Conservation (phyloP, 306 rosid species). For the Citrullus mucosospermus region DNA sequence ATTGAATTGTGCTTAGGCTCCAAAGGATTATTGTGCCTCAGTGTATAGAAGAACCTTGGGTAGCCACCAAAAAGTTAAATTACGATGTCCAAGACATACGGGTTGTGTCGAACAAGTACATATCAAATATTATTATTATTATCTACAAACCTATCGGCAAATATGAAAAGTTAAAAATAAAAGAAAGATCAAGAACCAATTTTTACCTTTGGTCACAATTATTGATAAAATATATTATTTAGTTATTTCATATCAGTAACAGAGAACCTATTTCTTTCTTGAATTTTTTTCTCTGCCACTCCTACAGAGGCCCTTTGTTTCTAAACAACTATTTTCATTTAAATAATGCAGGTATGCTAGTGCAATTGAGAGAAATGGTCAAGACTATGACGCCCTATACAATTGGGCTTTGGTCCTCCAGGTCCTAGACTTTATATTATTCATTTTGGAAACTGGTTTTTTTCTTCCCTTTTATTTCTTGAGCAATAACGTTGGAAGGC, state of each 20-base stretch:
- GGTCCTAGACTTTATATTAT: slow-evolving; percentile 33
- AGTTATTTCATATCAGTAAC: neutral
- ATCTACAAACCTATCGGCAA: neutral
- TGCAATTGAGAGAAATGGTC: slow-evolving; percentile 84
- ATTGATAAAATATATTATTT: neutral
- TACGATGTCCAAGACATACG: neutral
- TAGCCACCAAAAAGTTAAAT: neutral
- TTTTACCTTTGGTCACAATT: neutral
- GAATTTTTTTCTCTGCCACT: neutral
- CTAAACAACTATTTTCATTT: neutral
- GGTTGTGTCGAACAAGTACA: neutral
- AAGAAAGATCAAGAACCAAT: neutral
- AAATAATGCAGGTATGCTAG: slow-evolving; percentile 70
- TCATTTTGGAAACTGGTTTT: neutral
- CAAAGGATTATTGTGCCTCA: too few relatives aligned
- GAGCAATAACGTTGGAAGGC: neutral
- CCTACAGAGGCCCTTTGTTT: neutral
- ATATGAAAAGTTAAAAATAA: neutral
- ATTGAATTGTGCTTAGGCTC: neutral
- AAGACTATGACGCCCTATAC: slow-evolving; percentile 94
- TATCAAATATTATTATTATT: neutral
- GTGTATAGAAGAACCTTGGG: too few relatives aligned
- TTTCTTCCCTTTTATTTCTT: neutral
- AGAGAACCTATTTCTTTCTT: neutral
- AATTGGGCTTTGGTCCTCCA: slow-evolving; percentile 98